These are phyloP conservation scores for Corylus avellana DNA, from an alignment of 306 rosid species.

Conservation along the genomic window DNA sequence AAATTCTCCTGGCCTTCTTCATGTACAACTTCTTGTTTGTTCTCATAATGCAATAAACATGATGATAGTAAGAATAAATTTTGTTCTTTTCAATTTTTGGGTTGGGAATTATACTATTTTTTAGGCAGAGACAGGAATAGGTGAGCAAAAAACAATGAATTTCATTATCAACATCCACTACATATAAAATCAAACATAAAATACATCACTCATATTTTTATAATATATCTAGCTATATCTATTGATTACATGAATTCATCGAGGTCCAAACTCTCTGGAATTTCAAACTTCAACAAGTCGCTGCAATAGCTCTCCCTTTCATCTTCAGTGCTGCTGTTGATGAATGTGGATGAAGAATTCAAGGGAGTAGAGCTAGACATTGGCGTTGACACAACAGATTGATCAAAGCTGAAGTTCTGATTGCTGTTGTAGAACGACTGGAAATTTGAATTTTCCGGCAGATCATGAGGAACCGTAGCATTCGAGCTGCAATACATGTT, in stretches of 20 bases:
- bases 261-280: conserved; percentile 80
- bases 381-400: conserved; percentile 60
- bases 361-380: conserved; percentile 61
- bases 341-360: conserved; percentile 63
- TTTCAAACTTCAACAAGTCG: conserved; percentile 70
- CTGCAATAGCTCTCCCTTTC: conserved; percentile 79
- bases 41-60: background rate
- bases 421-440: conserved; percentile 33
- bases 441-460: conserved; percentile 37
- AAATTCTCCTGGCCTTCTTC: background rate
- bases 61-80: too few species aligned
- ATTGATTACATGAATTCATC: conserved; percentile 62
- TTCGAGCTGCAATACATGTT: conserved; percentile 21
- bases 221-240: background rate
- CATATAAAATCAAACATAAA: background rate
- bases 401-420: conserved; percentile 43
- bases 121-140: background rate
- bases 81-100: background rate
- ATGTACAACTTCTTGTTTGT: background rate
- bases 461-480: conserved; percentile 25
- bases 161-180: conserved; percentile 21
- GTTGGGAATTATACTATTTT: background rate
- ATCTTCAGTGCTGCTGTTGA: conserved; percentile 66
- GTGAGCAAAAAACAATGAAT: background rate
- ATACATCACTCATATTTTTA: background rate